These are phyloP conservation scores for Ogataea methylovora DNA, from an alignment of 805 yeast species.

Conservation along the genomic window DNA sequence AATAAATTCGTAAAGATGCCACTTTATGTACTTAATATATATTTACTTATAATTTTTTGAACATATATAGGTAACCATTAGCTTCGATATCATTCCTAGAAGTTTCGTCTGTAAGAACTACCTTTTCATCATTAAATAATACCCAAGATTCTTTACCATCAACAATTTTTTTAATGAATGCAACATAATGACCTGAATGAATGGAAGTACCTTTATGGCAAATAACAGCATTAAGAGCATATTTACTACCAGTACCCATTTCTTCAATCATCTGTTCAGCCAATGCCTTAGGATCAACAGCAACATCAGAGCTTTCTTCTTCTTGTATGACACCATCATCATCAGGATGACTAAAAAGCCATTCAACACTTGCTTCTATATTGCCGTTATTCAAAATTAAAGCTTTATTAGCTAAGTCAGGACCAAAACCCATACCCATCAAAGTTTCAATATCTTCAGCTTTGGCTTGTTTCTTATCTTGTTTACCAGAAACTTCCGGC, in stretches of 20 bases:
- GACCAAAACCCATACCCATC: conserved; percentile 71
- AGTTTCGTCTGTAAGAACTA: conserved; percentile 46
- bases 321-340: conserved; percentile 55
- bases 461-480: conserved; percentile 14
- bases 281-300: conserved; percentile 2
- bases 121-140: conserved; percentile 84
- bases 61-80: conserved; percentile 43
- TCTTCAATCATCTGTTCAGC: conserved; percentile 5
- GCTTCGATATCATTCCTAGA: conserved; percentile 35
- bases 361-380: conserved; percentile 75
- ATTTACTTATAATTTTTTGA: conserved; percentile 11
- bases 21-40: neutral
- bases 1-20: no score
- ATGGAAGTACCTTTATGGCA: conserved; percentile 89
- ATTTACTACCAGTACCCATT: conserved; percentile 17
- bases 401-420: conserved; percentile 65
- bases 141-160: conserved; percentile 52
- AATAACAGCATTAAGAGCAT: conserved; percentile 53
- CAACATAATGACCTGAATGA: conserved; percentile 91
- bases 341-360: conserved; percentile 81
- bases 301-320: conserved; percentile 4
- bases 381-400: conserved; percentile 50
- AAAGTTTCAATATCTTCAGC: conserved; percentile 40
- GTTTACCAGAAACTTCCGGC: conserved; percentile 7
- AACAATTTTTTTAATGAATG: conserved; percentile 46